Evolutionary conservation across 805 yeast species (phyloP).

Genomic region (Priceomyces melissophilus): DNA sequence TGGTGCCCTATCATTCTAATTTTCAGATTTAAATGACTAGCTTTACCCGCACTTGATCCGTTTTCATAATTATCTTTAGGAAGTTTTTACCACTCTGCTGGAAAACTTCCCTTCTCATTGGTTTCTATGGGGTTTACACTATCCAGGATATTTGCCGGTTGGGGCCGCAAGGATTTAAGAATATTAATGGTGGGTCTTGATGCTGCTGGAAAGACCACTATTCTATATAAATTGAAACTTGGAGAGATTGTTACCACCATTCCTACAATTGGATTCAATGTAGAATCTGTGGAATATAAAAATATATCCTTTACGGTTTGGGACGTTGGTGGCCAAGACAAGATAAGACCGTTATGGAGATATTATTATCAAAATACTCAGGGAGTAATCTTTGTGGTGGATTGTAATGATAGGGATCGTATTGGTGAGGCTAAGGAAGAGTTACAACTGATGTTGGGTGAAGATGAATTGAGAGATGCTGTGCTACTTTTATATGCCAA

Average conservation of each 20-base stretch:
- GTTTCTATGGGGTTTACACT: conserved; percentile 34
- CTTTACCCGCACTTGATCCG: too few relatives aligned
- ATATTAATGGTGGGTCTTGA: conserved; percentile 43
- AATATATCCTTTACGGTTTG: conserved; percentile 42
- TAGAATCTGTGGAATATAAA: conserved; percentile 42
- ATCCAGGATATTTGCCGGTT: conserved; percentile 38
- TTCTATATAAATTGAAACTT: conserved; percentile 40
- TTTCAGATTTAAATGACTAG: too few relatives aligned
- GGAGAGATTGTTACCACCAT: conserved; percentile 43
- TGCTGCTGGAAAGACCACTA: conserved; percentile 43
- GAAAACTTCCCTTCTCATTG: too few relatives aligned
- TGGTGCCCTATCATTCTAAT: too few relatives aligned
- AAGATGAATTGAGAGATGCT: conserved; percentile 42
- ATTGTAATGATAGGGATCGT: conserved; percentile 43
- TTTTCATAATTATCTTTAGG: too few relatives aligned
- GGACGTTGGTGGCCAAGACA: conserved; percentile 46
- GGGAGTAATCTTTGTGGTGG: conserved; percentile 41
- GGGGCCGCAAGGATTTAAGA: conserved; percentile 43
- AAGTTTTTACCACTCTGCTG: too few relatives aligned
- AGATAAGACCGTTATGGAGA: conserved; percentile 43
- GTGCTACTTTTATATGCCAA: conserved; percentile 39
- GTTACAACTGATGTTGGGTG: conserved; percentile 43
- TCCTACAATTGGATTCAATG: conserved; percentile 43
- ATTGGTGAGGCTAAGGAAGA: conserved; percentile 42
- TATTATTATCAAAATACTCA: conserved; percentile 43